Evolutionary conservation across 75 land plant species (phyloP).

Genomic region (Ceratopteris richardii): DNA sequence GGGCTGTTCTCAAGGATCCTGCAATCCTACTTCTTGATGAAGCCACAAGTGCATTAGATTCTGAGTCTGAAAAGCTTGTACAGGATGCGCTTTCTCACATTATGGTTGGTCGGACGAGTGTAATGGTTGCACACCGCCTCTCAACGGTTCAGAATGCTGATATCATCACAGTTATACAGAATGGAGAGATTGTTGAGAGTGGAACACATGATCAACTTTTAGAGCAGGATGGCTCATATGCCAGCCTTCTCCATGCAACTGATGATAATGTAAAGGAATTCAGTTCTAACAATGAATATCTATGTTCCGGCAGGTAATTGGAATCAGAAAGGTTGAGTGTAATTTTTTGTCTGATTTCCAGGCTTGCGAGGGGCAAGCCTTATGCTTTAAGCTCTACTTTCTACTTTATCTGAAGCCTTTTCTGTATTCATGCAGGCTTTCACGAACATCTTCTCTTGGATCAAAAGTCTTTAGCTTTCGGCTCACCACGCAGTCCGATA

Average conservation of each 20-base stretch:
- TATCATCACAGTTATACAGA: constrained; percentile 70
- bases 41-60: constrained; percentile 88
- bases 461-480: background rate
- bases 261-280: background rate
- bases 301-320: constrained; percentile 10
- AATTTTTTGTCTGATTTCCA: constrained; percentile 4
- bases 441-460: background rate
- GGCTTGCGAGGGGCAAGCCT: background rate
- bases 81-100: constrained; percentile 84
- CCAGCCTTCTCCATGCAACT: constrained; percentile 29
- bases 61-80: constrained; percentile 80
- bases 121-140: constrained; percentile 75
- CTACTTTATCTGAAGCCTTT: constrained; percentile 2
- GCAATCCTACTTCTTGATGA: constrained; percentile 85
- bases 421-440: background rate
- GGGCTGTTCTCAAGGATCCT: constrained; percentile 85
- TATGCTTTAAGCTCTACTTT: background rate
- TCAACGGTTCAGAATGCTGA: constrained; percentile 83
- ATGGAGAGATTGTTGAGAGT: constrained; percentile 66
- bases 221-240: constrained; percentile 6
- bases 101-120: constrained; percentile 79
- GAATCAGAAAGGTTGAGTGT: constrained; percentile 9
- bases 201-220: constrained; percentile 81
- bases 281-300: background rate
- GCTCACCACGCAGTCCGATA: constrained; percentile 4